Evolutionary conservation across 2,329 filamentous ascomycete genomes (phyloP).

Genomic region (Penicillium sp.): DNA sequence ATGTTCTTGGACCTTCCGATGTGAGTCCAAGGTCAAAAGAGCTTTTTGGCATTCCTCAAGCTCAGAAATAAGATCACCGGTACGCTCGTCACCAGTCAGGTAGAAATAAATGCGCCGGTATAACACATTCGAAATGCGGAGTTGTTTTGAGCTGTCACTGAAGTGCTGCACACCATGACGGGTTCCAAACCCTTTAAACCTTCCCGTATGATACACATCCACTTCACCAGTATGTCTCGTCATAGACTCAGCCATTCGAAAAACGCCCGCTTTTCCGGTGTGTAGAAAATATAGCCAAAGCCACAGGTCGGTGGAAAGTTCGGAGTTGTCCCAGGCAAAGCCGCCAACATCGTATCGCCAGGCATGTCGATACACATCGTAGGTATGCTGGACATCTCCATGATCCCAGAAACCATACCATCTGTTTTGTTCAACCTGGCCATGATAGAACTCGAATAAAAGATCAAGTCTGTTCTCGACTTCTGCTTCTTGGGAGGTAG

Average conservation of each 20-base stretch:
- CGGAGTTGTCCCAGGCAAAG: constrained; percentile 65
- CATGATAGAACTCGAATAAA: constrained; percentile 56
- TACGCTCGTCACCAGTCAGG: constrained; percentile 19
- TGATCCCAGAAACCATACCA: constrained; percentile 67
- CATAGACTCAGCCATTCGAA: constrained; percentile 59
- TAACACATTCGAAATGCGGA: constrained; percentile 51
- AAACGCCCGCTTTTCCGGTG: constrained; percentile 58
- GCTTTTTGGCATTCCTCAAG: constrained; percentile 16
- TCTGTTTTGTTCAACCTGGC: constrained; percentile 56
- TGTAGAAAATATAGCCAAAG: constrained; percentile 64
- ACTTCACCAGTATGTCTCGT: constrained; percentile 62
- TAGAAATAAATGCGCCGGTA: constrained; percentile 20
- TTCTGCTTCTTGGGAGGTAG: constrained; percentile 29
- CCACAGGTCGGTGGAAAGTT: constrained; percentile 62
- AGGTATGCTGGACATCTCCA: constrained; percentile 64
- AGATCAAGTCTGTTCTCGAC: constrained; percentile 59
- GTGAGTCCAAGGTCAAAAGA: constrained; percentile 14
- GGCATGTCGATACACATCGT: constrained; percentile 58
- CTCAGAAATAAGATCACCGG: constrained; percentile 17
- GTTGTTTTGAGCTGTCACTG: constrained; percentile 62
- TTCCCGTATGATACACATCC: constrained; percentile 61
- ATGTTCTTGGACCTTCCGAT: constrained; percentile 17
- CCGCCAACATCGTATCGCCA: constrained; percentile 66
- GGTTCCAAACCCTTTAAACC: constrained; percentile 60
- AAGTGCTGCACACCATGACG: constrained; percentile 64